Evolutionary conservation across 305 asterid genomes (phyloP), one percentile per base, ranked within the genome.

Genomic region (Ilex paraguariensis): DNA sequence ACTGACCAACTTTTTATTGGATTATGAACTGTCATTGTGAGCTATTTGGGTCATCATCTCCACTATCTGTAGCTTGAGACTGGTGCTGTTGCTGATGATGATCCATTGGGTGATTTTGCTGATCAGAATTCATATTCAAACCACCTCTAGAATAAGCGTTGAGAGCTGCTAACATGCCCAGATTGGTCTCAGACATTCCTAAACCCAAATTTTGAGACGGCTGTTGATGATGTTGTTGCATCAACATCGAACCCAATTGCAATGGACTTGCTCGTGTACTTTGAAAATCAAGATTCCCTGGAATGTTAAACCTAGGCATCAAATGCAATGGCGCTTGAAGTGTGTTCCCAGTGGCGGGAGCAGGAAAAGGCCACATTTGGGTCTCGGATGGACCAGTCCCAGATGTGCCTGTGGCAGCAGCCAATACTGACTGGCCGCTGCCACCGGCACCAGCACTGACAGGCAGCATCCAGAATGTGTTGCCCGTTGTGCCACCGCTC

Each of bases 391-490:
- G 73, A 3, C 68, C 62, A 48, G 74, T 54, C 3, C 73, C 72
- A 31, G 73, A 64, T 1, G 84, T 59, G 13, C 67, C 65, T 11
- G 72, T 56, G 3, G 31, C 61, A 3, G 84, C 64, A 0, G 74
- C 59, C 9, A 75, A 64, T 3, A 71, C 21, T 1, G 75, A 42
- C 11, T 74, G 77, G 45, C 68, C 66, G 48, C 71, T 60, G 13
- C 52, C n/a, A 46, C 13, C 52, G 13, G 15, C 63, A 7, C 76
- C 63, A 5, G 84, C 67, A 0, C 78, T 72, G 15, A 83, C 83
- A 0, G 96, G 93, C 2, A 87, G 79, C 95, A 85, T 83, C 90
- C 93, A 85, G 73, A 83, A 79, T 0, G 87, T 67, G 67, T 78
- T 80, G 30, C 82, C 82, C 1, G 78, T 17, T 2, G 75, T 54